A percentile compares a stretch with the other conserved stretches of the same genome.
These are phyloP conservation scores for Coffea canephora DNA, from an alignment of 257 asterid species.

Conservation along the genomic window DNA sequence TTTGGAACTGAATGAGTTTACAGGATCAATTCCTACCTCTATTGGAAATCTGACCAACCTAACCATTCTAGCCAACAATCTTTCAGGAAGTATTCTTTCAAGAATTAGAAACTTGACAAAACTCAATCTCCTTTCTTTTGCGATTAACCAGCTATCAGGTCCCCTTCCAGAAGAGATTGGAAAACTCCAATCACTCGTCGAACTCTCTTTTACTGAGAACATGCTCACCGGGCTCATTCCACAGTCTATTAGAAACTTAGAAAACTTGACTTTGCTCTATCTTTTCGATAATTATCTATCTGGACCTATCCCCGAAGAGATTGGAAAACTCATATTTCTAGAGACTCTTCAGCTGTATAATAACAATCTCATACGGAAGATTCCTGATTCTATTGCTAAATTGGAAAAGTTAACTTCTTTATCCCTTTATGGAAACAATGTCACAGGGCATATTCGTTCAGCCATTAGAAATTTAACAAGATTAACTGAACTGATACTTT, in stretches of 20 bases:
- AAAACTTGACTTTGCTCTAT: neutral
- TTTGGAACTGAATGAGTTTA: too few relatives aligned
- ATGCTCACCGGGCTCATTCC: neutral
- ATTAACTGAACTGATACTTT: neutral
- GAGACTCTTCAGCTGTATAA: neutral
- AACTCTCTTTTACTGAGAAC: neutral
- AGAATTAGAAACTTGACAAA: neutral
- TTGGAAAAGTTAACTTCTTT: slow-evolving; percentile 11
- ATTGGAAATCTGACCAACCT: too few relatives aligned
- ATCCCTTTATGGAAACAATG: neutral
- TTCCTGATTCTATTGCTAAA: slow-evolving; percentile 6
- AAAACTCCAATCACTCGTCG: too few relatives aligned
- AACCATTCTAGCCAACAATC: too few relatives aligned
- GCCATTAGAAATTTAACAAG: slow-evolving; percentile 13
- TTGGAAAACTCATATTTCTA: slow-evolving; percentile 4
- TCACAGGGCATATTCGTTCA: neutral
- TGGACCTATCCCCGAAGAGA: neutral
- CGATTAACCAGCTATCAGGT: too few relatives aligned
- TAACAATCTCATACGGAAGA: slow-evolving; percentile 6
- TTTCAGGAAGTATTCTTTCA: slow-evolving; percentile 23
- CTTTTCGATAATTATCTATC: neutral
- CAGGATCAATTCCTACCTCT: too few relatives aligned
- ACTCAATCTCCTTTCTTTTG: too few relatives aligned
- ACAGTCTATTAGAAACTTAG: neutral
- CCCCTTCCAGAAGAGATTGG: too few relatives aligned